phyloP scores from a whole-genome alignment of 202 grass and related monocot species.

The Eragrostis tef region DNA sequence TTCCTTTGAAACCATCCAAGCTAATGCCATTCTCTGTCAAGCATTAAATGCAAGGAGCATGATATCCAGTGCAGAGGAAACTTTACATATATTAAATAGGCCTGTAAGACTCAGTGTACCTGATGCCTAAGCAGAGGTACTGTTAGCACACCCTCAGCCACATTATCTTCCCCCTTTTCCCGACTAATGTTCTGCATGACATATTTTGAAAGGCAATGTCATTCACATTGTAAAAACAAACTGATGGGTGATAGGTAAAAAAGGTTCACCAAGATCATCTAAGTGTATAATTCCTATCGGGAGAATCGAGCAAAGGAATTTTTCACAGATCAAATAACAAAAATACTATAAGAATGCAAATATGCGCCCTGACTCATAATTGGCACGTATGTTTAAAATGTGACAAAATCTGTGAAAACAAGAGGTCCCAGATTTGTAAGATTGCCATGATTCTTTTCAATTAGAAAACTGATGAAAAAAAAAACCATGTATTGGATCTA shows the following conservation, averaged over 20 bases:
- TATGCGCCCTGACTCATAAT: slow-evolving; percentile 3
- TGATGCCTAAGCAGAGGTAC: slow-evolving; percentile 93
- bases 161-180: slow-evolving; percentile 83
- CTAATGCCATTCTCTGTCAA: slow-evolving; percentile 93
- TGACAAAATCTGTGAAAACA: not conserved
- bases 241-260: slow-evolving; percentile 10
- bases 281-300: slow-evolving; percentile 23
- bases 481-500: not conserved
- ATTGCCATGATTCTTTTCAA: slow-evolving; percentile 9
- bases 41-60: slow-evolving; percentile 42
- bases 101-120: slow-evolving; percentile 49
- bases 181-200: slow-evolving; percentile 71
- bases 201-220: slow-evolving; percentile 42
- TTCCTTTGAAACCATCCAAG: slow-evolving; percentile 98
- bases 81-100: slow-evolving; percentile 37
- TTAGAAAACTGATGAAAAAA: slow-evolving; percentile 16
- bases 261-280: slow-evolving; percentile 27
- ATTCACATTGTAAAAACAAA: slow-evolving; percentile 39
- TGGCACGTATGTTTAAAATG: not conserved
- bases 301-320: slow-evolving; percentile 2
- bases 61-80: slow-evolving; percentile 38
- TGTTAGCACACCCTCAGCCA: slow-evolving; percentile 75
- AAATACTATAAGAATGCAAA: slow-evolving; percentile 13
- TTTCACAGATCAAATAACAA: not conserved
- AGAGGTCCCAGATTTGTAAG: not conserved